Percentiles rank a stretch among this genome's conserved stretches.
Evolutionary conservation across 2,329 filamentous ascomycete genomes (phyloP).

Genomic region (Seiridium unicorne): DNA sequence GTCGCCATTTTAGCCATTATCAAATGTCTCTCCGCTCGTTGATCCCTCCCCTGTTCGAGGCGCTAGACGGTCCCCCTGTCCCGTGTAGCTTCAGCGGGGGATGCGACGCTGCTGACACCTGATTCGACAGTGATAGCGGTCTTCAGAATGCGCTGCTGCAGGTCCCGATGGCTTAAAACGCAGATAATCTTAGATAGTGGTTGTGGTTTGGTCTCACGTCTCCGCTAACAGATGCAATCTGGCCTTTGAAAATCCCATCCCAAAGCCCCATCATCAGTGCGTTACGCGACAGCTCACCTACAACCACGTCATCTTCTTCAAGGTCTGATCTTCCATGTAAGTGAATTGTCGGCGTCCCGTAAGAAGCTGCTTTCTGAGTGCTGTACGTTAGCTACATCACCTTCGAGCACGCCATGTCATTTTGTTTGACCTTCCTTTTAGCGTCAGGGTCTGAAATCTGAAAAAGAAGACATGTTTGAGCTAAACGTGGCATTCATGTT

Average conservation of each 20-base stretch:
- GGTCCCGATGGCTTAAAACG: background rate
- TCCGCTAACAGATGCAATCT: background rate
- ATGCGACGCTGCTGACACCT: background rate
- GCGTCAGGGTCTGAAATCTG: background rate
- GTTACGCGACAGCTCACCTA: no score
- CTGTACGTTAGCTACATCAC: no score
- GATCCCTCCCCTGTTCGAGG: background rate
- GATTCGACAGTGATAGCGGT: background rate
- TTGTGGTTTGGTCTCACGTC: background rate
- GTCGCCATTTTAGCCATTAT: background rate
- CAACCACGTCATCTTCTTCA: no score
- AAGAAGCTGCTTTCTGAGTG: no score
- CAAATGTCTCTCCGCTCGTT: background rate
- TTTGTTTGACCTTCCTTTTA: conserved; percentile 1
- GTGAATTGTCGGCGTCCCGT: no score
- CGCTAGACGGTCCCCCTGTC: background rate
- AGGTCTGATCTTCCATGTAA: no score
- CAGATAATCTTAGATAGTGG: background rate
- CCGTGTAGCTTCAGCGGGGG: background rate
- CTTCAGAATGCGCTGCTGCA: background rate
- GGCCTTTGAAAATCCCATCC: no score
- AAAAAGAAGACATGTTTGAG: background rate
- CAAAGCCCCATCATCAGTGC: no score
- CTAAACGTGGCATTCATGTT: conserved; percentile 19
- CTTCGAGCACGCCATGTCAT: background rate